phyloP scores from a whole-genome alignment of 495 filamentous ascomycete species.

The Aspergillus sparsus region DNA sequence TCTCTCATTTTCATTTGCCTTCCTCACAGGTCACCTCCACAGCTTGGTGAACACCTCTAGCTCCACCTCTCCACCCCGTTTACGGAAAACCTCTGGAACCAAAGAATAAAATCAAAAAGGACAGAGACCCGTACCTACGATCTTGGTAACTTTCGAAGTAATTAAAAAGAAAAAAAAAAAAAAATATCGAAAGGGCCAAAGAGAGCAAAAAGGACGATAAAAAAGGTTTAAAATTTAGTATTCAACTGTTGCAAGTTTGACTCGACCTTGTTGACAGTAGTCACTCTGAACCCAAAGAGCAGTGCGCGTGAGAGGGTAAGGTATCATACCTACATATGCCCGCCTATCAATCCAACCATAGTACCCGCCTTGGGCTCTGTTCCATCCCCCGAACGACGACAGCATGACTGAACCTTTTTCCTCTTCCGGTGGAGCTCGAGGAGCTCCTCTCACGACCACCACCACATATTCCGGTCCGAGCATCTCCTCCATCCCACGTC shows the following conservation, averaged over 20 bases:
- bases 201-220: not conserved
- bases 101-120: no score
- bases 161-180: conserved; percentile 1
- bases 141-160: not conserved
- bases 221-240: not conserved
- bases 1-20: not conserved
- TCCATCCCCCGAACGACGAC: conserved; percentile 25
- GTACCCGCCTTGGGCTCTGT: conserved; percentile 24
- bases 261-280: not conserved
- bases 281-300: conserved; percentile 14
- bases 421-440: conserved; percentile 49
- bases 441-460: conserved; percentile 41
- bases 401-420: conserved; percentile 51
- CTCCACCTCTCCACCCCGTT: conserved; percentile 21
- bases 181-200: not conserved
- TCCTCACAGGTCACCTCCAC: conserved; percentile 1
- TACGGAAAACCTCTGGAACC: conserved; percentile 13
- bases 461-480: conserved; percentile 38
- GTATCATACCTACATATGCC: conserved; percentile 11
- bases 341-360: conserved; percentile 13
- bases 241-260: conserved; percentile 7
- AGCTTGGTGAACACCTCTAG: not conserved
- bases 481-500: conserved; percentile 48
- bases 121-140: not conserved
- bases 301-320: conserved; percentile 25